Evolutionary conservation across 2,329 filamentous ascomycete species (phyloP).

Genomic region (Pseudogymnoascus sp.): DNA sequence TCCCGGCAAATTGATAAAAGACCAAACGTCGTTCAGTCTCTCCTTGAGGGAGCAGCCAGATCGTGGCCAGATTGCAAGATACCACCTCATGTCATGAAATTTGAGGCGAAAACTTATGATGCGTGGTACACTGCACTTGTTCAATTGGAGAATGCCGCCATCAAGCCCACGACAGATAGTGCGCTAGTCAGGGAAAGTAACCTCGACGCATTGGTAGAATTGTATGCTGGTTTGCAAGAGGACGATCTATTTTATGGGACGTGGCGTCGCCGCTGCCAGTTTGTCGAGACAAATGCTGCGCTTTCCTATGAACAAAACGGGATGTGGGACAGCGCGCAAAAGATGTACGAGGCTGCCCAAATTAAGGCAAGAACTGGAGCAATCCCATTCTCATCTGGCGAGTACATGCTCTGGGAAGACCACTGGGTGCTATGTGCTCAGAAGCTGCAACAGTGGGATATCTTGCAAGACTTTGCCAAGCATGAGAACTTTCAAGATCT

Average conservation of each 20-base stretch:
- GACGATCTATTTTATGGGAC: conserved; percentile 97
- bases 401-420: conserved; percentile 99
- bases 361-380: conserved; percentile 94
- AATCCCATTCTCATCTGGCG: conserved; percentile 90
- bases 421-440: conserved; percentile 97
- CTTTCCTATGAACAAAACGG: conserved; percentile 97
- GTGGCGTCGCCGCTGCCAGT: conserved; percentile 90
- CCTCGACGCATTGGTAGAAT: conserved; percentile 86
- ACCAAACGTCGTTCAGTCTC: conserved; percentile 88
- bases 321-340: conserved; percentile 98
- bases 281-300: conserved; percentile 94
- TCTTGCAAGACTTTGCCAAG: conserved; percentile 93
- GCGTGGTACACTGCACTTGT: conserved; percentile 93
- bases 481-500: conserved; percentile 98
- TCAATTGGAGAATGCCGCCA: conserved; percentile 81
- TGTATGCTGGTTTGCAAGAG: conserved; percentile 85
- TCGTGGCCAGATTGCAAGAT: conserved; percentile 84
- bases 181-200: conserved; percentile 83
- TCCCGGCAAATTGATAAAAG: conserved; percentile 88
- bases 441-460: conserved; percentile 98
- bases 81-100: conserved; percentile 93
- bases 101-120: conserved; percentile 86
- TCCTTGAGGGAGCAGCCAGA: conserved; percentile 79
- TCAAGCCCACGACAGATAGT: conserved; percentile 72
- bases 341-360: conserved; percentile 91